These are phyloP conservation scores for Metschnikowia amazonensis DNA, from an alignment of 805 yeast genomes.

Conservation along the genomic window DNA sequence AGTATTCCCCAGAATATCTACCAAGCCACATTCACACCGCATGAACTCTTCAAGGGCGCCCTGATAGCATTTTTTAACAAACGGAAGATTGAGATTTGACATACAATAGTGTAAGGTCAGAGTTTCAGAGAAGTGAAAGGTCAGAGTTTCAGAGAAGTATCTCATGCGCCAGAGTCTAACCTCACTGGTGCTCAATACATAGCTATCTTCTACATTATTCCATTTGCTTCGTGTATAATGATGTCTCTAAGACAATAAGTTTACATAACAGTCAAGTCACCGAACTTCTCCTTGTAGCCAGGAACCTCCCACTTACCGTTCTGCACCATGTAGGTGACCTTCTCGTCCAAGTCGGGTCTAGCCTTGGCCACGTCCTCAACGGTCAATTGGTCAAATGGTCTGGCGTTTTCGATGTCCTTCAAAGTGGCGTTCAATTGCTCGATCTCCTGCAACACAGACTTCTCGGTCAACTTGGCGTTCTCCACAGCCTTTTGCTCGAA, in stretches of 20 bases:
- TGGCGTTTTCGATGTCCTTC: conserved; percentile 90
- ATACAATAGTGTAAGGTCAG: too few relatives aligned
- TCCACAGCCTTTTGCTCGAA: conserved; percentile 94
- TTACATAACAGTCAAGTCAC: conserved; percentile 91
- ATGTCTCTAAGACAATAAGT: conserved; percentile 4
- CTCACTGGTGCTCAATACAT: too few relatives aligned
- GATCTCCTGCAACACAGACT: conserved; percentile 82
- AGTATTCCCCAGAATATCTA: neutral
- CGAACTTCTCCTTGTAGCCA: conserved; percentile 97
- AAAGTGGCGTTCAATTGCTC: conserved; percentile 82
- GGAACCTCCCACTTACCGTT: conserved; percentile 98
- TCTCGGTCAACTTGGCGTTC: conserved; percentile 91
- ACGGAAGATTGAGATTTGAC: neutral
- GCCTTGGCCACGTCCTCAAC: conserved; percentile 93
- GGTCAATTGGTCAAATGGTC: conserved; percentile 96
- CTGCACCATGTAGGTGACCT: conserved; percentile 91
- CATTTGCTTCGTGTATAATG: conserved; percentile 1
- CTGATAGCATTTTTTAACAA: neutral
- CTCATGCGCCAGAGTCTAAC: too few relatives aligned
- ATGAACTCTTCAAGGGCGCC: conserved; percentile 6
- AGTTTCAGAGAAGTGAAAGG: too few relatives aligned
- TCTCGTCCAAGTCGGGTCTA: conserved; percentile 95
- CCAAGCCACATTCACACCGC: conserved; percentile 12
- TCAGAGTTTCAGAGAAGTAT: too few relatives aligned
- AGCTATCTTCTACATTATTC: neutral